Evolutionary conservation across 2,329 filamentous ascomycete species (phyloP).

Genomic region (Ophiostoma novo-ulmi): DNA sequence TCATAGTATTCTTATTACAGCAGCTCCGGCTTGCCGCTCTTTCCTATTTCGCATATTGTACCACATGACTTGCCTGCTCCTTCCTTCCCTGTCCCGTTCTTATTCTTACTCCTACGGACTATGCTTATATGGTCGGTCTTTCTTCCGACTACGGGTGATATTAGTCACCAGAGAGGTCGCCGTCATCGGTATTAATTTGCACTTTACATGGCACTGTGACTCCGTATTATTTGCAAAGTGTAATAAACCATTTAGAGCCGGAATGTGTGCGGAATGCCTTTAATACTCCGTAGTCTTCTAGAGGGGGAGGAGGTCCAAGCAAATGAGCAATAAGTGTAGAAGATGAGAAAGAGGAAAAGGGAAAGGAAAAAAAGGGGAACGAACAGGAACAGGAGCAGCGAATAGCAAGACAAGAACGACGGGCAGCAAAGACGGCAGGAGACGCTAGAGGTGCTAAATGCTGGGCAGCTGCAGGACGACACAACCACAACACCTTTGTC

Average conservation of each 20-base stretch:
- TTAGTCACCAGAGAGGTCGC: background rate
- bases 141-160: background rate
- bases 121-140: background rate
- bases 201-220: background rate
- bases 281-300: background rate
- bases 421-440: conserved; percentile 1
- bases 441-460: conserved; percentile 17
- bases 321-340: background rate
- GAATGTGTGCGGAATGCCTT: background rate
- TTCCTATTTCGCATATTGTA: background rate
- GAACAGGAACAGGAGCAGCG: background rate
- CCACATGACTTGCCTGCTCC: background rate
- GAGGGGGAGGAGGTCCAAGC: background rate
- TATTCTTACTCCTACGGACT: background rate
- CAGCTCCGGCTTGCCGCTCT: background rate
- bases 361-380: background rate
- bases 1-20: background rate
- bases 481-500: background rate
- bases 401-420: background rate
- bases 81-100: background rate
- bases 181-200: background rate
- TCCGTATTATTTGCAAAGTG: conserved; percentile 1
- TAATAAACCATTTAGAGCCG: background rate
- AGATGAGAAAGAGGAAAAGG: background rate
- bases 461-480: conserved; percentile 19